Evolutionary conservation across 441 rosid genomes (phyloP).

Genomic region (Adansonia grandidieri): DNA sequence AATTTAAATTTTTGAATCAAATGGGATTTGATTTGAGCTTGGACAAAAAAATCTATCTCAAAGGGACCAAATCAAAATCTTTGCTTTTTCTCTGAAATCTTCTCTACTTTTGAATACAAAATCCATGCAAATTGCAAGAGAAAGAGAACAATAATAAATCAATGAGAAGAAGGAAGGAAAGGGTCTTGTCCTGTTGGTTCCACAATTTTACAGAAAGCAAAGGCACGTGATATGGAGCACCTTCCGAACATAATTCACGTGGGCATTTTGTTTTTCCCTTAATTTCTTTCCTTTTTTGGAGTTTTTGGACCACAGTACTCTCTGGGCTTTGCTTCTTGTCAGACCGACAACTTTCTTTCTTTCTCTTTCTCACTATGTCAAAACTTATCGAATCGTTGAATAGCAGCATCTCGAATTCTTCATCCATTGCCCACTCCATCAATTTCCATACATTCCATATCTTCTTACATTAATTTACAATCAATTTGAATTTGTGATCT

Average conservation of each 20-base stretch:
- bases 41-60: neutral
- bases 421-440: neutral
- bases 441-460: neutral
- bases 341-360: neutral
- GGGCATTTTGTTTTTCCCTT: neutral
- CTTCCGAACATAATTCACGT: constrained; percentile 5
- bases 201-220: neutral
- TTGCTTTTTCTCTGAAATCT: neutral
- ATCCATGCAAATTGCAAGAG: neutral
- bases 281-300: neutral
- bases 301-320: constrained; percentile 20
- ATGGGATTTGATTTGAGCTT: neutral
- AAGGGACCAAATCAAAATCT: neutral
- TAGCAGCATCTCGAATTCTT: neutral
- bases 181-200: neutral
- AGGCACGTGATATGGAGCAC: constrained; percentile 10
- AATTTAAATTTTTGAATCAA: too few relatives aligned
- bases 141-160: neutral
- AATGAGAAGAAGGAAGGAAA: too few relatives aligned
- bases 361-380: neutral
- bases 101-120: too few relatives aligned
- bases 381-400: neutral
- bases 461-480: neutral
- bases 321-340: constrained; percentile 1
- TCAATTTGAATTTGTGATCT: neutral